phyloP scores from a whole-genome alignment of 306 rosid species.

The Gynostemma pentaphyllum region DNA sequence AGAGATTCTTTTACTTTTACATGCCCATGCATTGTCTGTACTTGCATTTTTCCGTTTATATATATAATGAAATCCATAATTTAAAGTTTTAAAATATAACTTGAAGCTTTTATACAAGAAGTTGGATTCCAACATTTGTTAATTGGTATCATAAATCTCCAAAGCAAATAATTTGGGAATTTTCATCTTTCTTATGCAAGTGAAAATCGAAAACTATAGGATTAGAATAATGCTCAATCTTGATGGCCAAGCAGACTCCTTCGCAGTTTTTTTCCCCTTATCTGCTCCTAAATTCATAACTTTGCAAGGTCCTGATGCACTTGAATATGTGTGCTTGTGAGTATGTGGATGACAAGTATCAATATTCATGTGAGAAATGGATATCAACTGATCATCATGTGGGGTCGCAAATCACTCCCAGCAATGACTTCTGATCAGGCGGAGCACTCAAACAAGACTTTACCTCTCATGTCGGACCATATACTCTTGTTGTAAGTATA shows the following conservation, averaged over 20 bases:
- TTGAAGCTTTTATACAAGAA: background rate
- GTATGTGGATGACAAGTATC: conserved; percentile 40
- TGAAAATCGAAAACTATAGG: background rate
- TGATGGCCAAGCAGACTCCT: background rate
- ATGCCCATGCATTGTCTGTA: background rate
- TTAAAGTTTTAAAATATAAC: too few species aligned
- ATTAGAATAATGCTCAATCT: background rate
- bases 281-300: too few species aligned
- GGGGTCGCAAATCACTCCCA: conserved; percentile 76
- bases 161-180: background rate
- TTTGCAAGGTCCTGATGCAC: background rate
- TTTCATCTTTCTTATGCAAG: background rate
- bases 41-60: background rate
- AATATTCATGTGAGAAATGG: conserved; percentile 40
- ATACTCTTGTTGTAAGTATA: conserved; percentile 50
- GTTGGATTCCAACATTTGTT: background rate
- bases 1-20: conserved; percentile 17
- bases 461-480: conserved; percentile 82
- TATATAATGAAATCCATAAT: background rate
- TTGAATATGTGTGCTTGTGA: background rate
- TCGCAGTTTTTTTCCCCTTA: background rate
- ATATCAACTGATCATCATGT: conserved; percentile 20
- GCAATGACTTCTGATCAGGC: conserved; percentile 72
- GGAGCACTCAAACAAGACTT: conserved; percentile 82
- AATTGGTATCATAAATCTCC: background rate